Conservation (phyloP, 352 stramenopile species). For the Sclerospora graminicola region DNA sequence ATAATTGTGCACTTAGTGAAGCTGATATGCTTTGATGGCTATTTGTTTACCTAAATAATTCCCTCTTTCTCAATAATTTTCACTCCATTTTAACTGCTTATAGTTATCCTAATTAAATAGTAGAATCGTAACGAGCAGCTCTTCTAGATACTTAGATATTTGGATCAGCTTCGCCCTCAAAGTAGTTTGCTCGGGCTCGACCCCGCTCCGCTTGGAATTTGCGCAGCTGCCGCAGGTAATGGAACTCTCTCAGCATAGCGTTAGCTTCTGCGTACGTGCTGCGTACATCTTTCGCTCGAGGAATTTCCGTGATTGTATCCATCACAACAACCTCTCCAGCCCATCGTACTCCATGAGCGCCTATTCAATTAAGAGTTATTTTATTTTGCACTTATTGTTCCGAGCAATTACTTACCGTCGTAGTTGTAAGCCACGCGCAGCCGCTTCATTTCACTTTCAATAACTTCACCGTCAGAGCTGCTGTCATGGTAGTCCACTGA, state of each 20-base stretch:
- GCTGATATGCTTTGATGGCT: too few species aligned
- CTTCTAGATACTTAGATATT: neutral
- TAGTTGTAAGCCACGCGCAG: conserved; percentile 62
- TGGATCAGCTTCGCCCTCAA: conserved; percentile 2
- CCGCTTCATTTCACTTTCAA: conserved; percentile 67
- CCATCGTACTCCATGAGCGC: conserved; percentile 18
- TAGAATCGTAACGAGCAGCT: too few species aligned
- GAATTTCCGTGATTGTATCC: conserved; percentile 16
- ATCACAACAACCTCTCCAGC: conserved; percentile 15
- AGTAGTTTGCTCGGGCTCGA: conserved; percentile 32
- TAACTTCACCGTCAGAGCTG: conserved; percentile 25
- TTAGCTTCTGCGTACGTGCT: conserved; percentile 42
- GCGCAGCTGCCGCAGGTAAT: conserved; percentile 65
- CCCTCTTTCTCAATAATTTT: too few species aligned
- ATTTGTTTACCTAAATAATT: too few species aligned
- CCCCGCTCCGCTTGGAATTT: conserved; percentile 59
- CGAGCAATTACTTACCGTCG: conserved; percentile 9
- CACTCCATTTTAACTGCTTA: conserved; percentile 78
- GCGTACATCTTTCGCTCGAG: conserved; percentile 8
- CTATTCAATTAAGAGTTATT: neutral
- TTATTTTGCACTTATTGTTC: neutral
- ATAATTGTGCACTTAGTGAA: too few species aligned
- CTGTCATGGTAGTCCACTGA: conserved; percentile 8
- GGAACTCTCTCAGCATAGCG: conserved; percentile 52
- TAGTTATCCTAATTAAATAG: too few species aligned